Evolutionary conservation across 2,329 filamentous ascomycete species (phyloP).

Genomic region (Stagonosporopsis tanaceti): DNA sequence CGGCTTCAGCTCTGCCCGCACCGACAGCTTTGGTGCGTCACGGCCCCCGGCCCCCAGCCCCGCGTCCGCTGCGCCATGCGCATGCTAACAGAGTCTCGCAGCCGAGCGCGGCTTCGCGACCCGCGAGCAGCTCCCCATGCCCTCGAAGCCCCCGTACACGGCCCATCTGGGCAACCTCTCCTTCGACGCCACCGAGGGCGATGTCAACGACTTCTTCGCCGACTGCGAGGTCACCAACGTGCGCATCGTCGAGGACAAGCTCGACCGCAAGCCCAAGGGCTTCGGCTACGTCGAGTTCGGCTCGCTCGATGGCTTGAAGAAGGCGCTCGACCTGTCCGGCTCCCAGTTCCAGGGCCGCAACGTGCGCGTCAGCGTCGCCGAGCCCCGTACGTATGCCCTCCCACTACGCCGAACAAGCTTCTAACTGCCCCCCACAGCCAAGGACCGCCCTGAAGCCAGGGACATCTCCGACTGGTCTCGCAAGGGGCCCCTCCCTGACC

Average conservation of each 20-base stretch:
- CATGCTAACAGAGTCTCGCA: constrained; percentile 23
- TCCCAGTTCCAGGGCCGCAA: constrained; percentile 84
- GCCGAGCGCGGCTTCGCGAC: constrained; percentile 44
- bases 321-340: constrained; percentile 84
- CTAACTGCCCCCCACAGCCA: constrained; percentile 65
- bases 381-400: constrained; percentile 77
- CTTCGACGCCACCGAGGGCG: constrained; percentile 86
- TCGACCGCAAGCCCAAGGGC: constrained; percentile 92
- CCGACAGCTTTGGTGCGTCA: constrained; percentile 50
- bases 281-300: constrained; percentile 98
- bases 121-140: constrained; percentile 84
- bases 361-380: constrained; percentile 93
- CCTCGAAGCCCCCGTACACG: constrained; percentile 91
- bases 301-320: constrained; percentile 86
- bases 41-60: constrained; percentile 11
- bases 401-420: too few relatives aligned
- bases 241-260: constrained; percentile 94
- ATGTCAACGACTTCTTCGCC: constrained; percentile 84
- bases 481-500: constrained; percentile 84
- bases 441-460: constrained; percentile 81
- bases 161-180: constrained; percentile 96
- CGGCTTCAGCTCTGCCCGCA: constrained; percentile 49
- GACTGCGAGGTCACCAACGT: constrained; percentile 88
- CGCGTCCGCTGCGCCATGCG: constrained; percentile 13
- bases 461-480: constrained; percentile 92